Evolutionary conservation across 306 rosid species (phyloP), one percentile per base, ranked within the genome.

Genomic region (Arachis hypogaea): DNA sequence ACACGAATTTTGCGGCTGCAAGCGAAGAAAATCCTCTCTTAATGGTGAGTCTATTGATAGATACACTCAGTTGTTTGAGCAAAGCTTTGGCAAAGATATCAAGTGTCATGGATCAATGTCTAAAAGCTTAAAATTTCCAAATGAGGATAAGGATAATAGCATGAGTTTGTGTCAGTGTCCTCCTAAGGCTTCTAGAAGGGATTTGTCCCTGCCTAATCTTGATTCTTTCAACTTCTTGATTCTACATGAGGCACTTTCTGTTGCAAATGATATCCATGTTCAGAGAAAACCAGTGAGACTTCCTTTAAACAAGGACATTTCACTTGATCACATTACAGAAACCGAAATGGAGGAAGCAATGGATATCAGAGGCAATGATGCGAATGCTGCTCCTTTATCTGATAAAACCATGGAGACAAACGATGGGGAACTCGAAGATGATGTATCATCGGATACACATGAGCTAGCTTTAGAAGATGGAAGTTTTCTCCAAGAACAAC

Each of bases 181-280:
- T 84, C 86, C 49, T 67, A 85, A 73, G 72, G 78, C 79, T 66
- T 57, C 60, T 28, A 88, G 88, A 81, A 87, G 97, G 77, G 90
- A 90, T 51, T 81, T 90, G 16, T 95, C 99, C 51, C 75, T 87
- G 79, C 92, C 99, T 60, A 86, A 85, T 85, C 68, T 89, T n/a
- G 96, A 91, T 74, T 76, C 82, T 63, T 11, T 94, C 40, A 71
- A 86, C 80, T 87, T 52, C 18, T 52, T 93, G 77, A 79, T 86
- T 82, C 81, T 83, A 47, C 87, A 80, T 42, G 89, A 83, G 63
- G 82, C 88, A 47, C 57, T 90, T 73, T 74, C 29, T 41, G 88
- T 82, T 5, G 56, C 82, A 76, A 71, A 74, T 62, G 86, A 72
- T 65, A 60, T 50, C 52, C 79, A 41, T 55, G 82, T 7, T 71